Percentiles rank a stretch among this genome's conserved stretches.
These are phyloP conservation scores for Astragalus glycyphyllos DNA, from an alignment of 306 rosid species.

Conservation along the genomic window DNA sequence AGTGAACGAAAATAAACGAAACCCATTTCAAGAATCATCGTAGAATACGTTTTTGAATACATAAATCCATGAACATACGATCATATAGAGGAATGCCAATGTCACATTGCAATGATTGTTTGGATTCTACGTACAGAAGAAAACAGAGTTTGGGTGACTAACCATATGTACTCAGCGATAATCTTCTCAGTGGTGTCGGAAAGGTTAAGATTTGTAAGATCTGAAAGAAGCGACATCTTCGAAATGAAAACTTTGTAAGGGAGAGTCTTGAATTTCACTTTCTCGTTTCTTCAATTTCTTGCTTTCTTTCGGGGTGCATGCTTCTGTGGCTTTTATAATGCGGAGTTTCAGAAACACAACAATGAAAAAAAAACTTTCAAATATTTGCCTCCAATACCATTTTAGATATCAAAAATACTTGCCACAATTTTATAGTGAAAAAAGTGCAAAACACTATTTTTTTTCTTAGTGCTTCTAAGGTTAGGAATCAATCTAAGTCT, in stretches of 20 bases:
- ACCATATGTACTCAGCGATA: conserved; percentile 93
- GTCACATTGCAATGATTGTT: neutral
- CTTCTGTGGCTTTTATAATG: conserved; percentile 36
- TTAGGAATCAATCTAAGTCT: too few species aligned
- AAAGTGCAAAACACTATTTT: too few species aligned
- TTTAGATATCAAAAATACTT: too few species aligned
- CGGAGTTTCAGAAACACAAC: neutral
- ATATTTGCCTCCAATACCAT: neutral
- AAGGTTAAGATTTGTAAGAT: conserved; percentile 75
- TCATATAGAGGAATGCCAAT: neutral
- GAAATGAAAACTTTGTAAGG: neutral
- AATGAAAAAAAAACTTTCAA: neutral
- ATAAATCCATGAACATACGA: neutral
- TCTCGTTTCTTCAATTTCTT: neutral
- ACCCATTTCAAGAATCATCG: conserved; percentile 9
- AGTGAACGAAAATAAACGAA: conserved; percentile 13
- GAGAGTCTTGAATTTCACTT: conserved; percentile 11
- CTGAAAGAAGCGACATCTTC: conserved; percentile 62
- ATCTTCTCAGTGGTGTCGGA: conserved; percentile 65
- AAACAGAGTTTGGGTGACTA: conserved; percentile 26
- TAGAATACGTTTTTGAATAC: neutral
- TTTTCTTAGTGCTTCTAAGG: too few species aligned
- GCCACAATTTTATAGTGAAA: too few species aligned
- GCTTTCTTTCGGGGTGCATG: neutral
- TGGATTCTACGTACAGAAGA: neutral